Evolutionary conservation across 305 asterid genomes (phyloP), one percentile per base, ranked within the genome.

Genomic region (Fraxinus paxiana): DNA sequence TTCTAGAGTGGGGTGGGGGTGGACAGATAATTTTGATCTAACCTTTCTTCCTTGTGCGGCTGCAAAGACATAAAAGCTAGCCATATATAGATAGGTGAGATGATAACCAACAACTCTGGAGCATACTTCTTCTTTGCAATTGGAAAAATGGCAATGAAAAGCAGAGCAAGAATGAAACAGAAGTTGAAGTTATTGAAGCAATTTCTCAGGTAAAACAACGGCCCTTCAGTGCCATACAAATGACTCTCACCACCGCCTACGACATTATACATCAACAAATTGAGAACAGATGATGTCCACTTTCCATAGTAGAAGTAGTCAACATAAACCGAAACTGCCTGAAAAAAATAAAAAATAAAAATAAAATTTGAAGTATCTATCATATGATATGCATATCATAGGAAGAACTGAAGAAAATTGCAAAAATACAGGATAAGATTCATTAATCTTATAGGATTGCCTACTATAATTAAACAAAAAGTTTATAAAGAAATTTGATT

Each of bases 1-100:
- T 63, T 12, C 22, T 17, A 12, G 31, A 22, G 37, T 41, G 74
- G 76, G 75, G 79, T 48, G 71, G 71, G 71, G 61, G 72, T 69
- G 71, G 24, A 38, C 31, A 26, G 35, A 30, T 31, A 35, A 33
- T 56, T 82, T 80, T 31, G 48, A 83, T 54, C 84, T 83, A 75
- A 94, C 97, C 99, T 94, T 88, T 96, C 99, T 89, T 96, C 98
- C 86, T 96, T 94, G 92, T 94, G 99, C 18, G 98, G 95, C 90
- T 92, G 98, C 88, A 96, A 84, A 73, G 99, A 96, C 99, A 96
- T 96, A 87, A 96, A 96, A 85, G 92, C 93, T 54, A 93, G 89
- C 99, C 98, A 96, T 81, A 94, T 88, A 82, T 96, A 94, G 82
- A 96, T 73, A 83, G 98, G 98, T 43, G 97, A 94, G 81, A 96